These are phyloP conservation scores for Xylariaceae sp. DNA, from an alignment of 2,329 filamentous ascomycete genomes.

Conservation along the genomic window DNA sequence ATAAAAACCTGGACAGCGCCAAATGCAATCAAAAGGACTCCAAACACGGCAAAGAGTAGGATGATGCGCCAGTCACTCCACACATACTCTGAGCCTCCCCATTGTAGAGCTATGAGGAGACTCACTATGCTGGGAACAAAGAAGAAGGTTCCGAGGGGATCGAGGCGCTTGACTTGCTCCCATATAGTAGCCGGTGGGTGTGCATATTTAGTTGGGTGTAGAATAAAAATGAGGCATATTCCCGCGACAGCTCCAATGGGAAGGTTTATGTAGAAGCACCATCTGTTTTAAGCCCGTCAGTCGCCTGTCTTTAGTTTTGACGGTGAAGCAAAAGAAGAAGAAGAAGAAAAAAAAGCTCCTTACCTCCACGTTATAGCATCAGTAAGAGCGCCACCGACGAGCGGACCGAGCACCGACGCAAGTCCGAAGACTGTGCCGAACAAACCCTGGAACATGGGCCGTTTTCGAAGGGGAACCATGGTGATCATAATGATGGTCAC, in stretches of 20 bases:
- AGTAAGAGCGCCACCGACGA: slow-evolving; percentile 51
- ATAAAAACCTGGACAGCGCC: slow-evolving; percentile 46
- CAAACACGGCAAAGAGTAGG: slow-evolving; percentile 48
- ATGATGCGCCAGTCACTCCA: slow-evolving; percentile 51
- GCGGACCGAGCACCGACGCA: slow-evolving; percentile 47
- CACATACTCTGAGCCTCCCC: slow-evolving; percentile 47
- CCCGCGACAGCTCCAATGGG: slow-evolving; percentile 49
- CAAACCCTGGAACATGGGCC: slow-evolving; percentile 53
- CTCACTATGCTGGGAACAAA: slow-evolving; percentile 55
- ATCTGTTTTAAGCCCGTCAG: slow-evolving; percentile 24
- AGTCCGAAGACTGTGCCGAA: slow-evolving; percentile 53
- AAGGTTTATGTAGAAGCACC: slow-evolving; percentile 57
- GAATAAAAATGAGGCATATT: slow-evolving; percentile 44
- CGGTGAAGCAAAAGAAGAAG: background rate
- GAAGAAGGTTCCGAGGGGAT: slow-evolving; percentile 54
- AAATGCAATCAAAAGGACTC: slow-evolving; percentile 42
- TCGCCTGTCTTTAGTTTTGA: background rate
- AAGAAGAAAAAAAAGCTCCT: background rate
- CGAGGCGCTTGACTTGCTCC: slow-evolving; percentile 44
- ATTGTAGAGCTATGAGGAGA: slow-evolving; percentile 58
- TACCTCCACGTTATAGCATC: slow-evolving; percentile 44
- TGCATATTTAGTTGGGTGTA: slow-evolving; percentile 36
- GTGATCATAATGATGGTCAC: slow-evolving; percentile 52
- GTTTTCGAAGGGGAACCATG: slow-evolving; percentile 54
- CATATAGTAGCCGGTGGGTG: slow-evolving; percentile 24